Conservation (phyloP, 257 asterid species). For the Orobanche coerulescens region DNA sequence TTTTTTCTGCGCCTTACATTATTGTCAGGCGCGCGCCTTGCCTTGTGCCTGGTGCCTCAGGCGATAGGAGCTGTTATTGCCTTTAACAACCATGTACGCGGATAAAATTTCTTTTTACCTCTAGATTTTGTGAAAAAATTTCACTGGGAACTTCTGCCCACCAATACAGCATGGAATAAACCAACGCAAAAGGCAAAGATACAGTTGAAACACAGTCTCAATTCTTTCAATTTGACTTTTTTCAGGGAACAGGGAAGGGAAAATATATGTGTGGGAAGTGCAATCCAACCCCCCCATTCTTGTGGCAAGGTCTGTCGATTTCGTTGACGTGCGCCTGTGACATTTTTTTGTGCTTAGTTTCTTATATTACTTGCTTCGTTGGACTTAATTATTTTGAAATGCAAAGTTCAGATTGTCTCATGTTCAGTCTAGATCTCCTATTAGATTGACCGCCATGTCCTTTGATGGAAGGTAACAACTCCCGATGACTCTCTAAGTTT, state of each 20-base stretch:
- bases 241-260: constrained; percentile 92
- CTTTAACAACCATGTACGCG: not conserved
- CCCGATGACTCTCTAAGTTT: not conserved
- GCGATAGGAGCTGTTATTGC: too few relatives aligned
- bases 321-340: constrained; percentile 1
- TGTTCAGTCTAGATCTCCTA: constrained; percentile 76
- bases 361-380: not conserved
- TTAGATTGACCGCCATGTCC: constrained; percentile 90
- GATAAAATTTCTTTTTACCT: constrained; percentile 1
- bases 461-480: constrained; percentile 77
- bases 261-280: constrained; percentile 90
- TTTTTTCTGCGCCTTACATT: too few relatives aligned
- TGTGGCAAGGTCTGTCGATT: constrained; percentile 52
- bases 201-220: constrained; percentile 8
- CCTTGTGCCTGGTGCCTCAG: too few relatives aligned
- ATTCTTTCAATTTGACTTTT: constrained; percentile 16
- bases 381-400: not conserved
- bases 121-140: not conserved
- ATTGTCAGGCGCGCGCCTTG: too few relatives aligned
- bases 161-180: not conserved
- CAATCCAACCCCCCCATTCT: constrained; percentile 86
- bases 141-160: not conserved
- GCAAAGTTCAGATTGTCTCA: constrained; percentile 61
- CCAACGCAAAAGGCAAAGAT: not conserved
- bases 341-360: not conserved